Base-by-base conservation (phyloP, 2,329 filamentous ascomycete species). In the Colletotrichum truncatum region DNA sequence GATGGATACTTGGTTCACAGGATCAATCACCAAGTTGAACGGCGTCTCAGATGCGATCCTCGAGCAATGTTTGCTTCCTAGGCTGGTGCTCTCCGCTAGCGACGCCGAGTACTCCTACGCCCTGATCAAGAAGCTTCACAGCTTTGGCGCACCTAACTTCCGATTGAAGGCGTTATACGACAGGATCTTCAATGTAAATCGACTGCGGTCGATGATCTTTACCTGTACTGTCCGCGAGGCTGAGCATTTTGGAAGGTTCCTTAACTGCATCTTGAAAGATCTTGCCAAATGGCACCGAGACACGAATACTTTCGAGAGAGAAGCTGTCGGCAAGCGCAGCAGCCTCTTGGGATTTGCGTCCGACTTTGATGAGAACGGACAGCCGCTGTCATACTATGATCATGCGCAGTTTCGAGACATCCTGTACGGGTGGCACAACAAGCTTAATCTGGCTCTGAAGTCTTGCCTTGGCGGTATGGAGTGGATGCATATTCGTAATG, bases 401-500 rank as follows among this genome's bases (percentile, higher is more conserved):
- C 96, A 93, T 75, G 92, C 94, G 69, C 89, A 93, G 58, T 99
- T 97, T 81, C 90, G 93, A 52, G 90, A 93, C 70, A 81, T 97
- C 55, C 83, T 98, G 30, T 96, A 92, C 82, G 92, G 93, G 71
- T 98, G 95, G 94, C 97, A 99, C 77, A 89, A 91, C 71, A 89
- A 92, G 68, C 81, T 99, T 43, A 92, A 91, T 71, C 87, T 83
- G 52, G 93, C 95, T 3, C 82, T 99, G 58, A 94, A 94, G 75
- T 86, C 87, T 36, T 98, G 95, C 75, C 84, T 99, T 48, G 88
- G 89, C 16, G 91, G 91, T 26, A 89, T 88, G 30, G 95, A 98
- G 78, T 99, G 96, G 87, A 98, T 98, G 91, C 94, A 98, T 76
- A 97, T 98, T 74, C 90, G 95, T 59, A 99, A 99, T 75, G 93